Base-by-base conservation (phyloP, 1,284 basidiomycete species). In the Somion occarium region DNA sequence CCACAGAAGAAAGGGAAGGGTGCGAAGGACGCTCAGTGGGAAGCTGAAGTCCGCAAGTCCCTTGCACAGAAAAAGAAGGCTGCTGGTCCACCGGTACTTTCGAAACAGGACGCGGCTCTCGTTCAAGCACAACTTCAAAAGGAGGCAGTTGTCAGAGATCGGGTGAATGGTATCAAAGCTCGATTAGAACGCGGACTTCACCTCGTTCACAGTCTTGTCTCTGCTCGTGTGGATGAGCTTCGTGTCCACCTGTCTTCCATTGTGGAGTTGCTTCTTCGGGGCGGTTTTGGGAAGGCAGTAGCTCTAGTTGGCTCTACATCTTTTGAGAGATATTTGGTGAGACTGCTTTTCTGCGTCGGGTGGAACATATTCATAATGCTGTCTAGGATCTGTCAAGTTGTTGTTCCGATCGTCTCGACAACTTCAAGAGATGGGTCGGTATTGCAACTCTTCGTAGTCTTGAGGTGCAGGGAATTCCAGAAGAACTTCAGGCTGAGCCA, bases 21-120 rank as follows among this genome's bases (percentile, higher is more conserved):
- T 54, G 83, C 88, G 12, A 91, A 91, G 42, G 86, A 94, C 23
- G 85, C 90, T 12, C 87, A 91, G 61, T 98, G 94, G 94, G 95
- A 98, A 58, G 87, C 85, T 25, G 93, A 98, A 56, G 73, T 96
- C n/a, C 82, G 93, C 9, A 87, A 88, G 59, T 83, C 87, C 0
- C 73, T 97, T 0, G 88, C 89, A 5, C 81, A 73, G 55, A 95
- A 95, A 71, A 89, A 75, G 59, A 73, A 83, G 62, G 69, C 71
- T 1, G 67, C 75, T 0, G 67, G 70, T 1, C 61, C 73, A 1
- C 68, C 71, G 3, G 76, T 77, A 3, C 67, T 97, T 2, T 91
- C 88, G 1, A 97, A 94, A 64, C 84, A 88, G 56, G 91, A 96
- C 52, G 83, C 88, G 57, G 84, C 82, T 0, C 75, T 91, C 2